These are phyloP conservation scores for Plectosphaerella sp. DNA, from an alignment of 2,329 filamentous ascomycete genomes.

Conservation along the genomic window DNA sequence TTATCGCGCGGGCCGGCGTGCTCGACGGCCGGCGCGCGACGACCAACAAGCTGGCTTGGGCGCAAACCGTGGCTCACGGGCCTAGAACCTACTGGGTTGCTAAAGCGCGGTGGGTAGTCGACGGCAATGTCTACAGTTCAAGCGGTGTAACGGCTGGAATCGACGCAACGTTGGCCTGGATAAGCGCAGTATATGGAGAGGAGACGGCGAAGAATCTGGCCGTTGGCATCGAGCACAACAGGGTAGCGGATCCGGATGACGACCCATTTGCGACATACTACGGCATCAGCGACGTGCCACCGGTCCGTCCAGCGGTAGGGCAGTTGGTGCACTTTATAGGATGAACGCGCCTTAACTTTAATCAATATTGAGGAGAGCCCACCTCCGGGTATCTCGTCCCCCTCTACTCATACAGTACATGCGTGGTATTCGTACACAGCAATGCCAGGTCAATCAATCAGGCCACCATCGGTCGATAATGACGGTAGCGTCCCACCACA, in stretches of 20 bases:
- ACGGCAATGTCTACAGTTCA: conserved; percentile 64
- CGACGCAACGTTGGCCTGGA: conserved; percentile 30
- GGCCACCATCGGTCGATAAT: conserved; percentile 11
- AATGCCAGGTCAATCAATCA: conserved; percentile 7
- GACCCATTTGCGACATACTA: conserved; percentile 49
- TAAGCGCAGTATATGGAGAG: conserved; percentile 42
- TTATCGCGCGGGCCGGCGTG: conserved; percentile 55
- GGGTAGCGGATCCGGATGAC: conserved; percentile 40
- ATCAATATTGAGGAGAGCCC: not conserved
- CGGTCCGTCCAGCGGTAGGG: not conserved
- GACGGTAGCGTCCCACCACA: conserved; percentile 3
- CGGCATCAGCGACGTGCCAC: not conserved
- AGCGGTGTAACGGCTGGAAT: conserved; percentile 44
- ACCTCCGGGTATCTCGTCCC: not conserved
- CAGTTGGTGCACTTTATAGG: not conserved
- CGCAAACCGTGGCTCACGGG: conserved; percentile 38
- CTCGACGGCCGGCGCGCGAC: conserved; percentile 59
- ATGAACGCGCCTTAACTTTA: not conserved
- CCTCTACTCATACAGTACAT: not conserved
- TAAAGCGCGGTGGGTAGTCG: conserved; percentile 58
- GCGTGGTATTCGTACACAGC: not conserved
- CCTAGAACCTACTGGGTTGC: conserved; percentile 55
- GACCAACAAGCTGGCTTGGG: conserved; percentile 60
- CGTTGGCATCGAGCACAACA: conserved; percentile 49
- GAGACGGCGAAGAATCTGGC: conserved; percentile 39